Base-by-base conservation (phyloP, 1,284 basidiomycete species). In the Rhodofomes roseus region DNA sequence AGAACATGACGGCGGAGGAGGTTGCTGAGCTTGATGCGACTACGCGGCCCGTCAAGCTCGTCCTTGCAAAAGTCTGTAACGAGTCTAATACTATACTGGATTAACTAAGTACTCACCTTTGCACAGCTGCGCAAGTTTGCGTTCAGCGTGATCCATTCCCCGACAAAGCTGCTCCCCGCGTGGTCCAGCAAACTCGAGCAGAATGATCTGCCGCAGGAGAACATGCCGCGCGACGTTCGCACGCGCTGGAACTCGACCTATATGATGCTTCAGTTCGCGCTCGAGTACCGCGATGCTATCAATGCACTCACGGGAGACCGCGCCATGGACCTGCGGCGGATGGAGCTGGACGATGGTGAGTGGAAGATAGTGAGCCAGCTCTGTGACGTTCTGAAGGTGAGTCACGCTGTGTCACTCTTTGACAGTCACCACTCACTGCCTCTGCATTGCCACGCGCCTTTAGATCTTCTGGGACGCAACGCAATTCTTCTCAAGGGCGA, bases 401-500 rank as follows among this genome's bases (percentile, higher is more conserved):
- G 63, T 64, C 20, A 18, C 31, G 29, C n/a, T 23, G 11, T 9
- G 52, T 16, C 23, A 29, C 9, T 44, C 55, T 51, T 23, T 23
- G n/a, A n/a, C n/a, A n/a, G n/a, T n/a, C n/a, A n/a, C n/a, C n/a
- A n/a, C n/a, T n/a, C n/a, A n/a, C n/a, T n/a, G n/a, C n/a, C n/a
- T n/a, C n/a, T n/a, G n/a, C n/a, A n/a, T n/a, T n/a, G n/a, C 2
- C 48, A 68, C n/a, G n/a, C n/a, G n/a, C n/a, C n/a, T n/a, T n/a
- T n/a, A n/a, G 65, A 56, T 66, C 8, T 70, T 75, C 62, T 73
- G 73, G 43, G 62, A 74, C 36, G 69, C 69, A 0, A 70, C 64
- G 2, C 36, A 62, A 0, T 69, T 14, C 40, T 41, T 41, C 40
- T 41, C 40, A 2, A n/a, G n/a, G n/a, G n/a, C n/a, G n/a, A n/a